Evolutionary conservation across 768 basidiomycete genomes (phyloP).

Genomic region (Kwoniella dejecticola): DNA sequence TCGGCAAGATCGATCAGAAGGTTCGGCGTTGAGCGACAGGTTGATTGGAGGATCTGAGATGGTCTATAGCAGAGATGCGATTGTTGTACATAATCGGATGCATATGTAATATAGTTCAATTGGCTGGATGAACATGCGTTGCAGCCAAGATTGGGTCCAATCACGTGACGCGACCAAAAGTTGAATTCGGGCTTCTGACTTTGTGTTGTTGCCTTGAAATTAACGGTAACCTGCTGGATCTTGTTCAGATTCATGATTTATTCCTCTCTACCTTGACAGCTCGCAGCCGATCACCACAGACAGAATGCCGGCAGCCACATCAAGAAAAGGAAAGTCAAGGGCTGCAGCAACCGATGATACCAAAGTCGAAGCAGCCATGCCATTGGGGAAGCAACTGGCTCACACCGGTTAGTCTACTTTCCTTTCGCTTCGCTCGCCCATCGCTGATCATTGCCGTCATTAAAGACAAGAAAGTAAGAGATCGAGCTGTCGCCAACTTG

Average conservation of each 20-base stretch:
- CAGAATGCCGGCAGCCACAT: conserved; percentile 18
- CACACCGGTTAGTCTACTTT: conserved; percentile 70
- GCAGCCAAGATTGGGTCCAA: not conserved
- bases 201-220: not conserved
- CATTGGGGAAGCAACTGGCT: conserved; percentile 86
- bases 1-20: too few relatives aligned
- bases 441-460: not conserved
- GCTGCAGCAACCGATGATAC: conserved; percentile 21
- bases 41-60: too few relatives aligned
- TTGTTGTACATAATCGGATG: too few relatives aligned
- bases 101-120: too few relatives aligned
- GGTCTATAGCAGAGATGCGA: too few relatives aligned
- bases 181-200: conserved; percentile 1
- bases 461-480: conserved; percentile 84
- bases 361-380: conserved; percentile 58
- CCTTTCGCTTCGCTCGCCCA: not conserved
- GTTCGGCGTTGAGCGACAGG: too few relatives aligned
- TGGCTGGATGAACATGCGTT: too few relatives aligned
- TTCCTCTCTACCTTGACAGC: too few relatives aligned
- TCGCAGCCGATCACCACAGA: too few relatives aligned
- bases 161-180: conserved; percentile 5
- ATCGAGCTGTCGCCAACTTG: conserved; percentile 82
- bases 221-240: too few relatives aligned
- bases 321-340: conserved; percentile 38
- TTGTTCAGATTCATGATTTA: too few relatives aligned